phyloP scores from a whole-genome alignment of 495 filamentous ascomycete species.

The Letharia lupina region DNA sequence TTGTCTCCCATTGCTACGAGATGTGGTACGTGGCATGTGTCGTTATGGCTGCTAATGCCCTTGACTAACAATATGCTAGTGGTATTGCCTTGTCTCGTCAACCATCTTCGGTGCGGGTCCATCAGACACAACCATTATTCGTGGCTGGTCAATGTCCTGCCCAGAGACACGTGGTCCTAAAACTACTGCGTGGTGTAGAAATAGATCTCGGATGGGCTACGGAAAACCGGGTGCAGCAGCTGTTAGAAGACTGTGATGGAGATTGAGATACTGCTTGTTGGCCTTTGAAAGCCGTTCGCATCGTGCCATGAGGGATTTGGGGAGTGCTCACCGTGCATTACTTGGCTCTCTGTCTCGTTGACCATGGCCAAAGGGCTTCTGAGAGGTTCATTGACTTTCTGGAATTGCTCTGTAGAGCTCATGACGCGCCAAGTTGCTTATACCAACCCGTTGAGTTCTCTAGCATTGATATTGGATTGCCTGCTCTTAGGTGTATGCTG shows the following conservation, averaged over 20 bases:
- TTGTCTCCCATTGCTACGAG: constrained; percentile 48
- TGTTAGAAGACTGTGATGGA: constrained; percentile 49
- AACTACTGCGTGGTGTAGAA: constrained; percentile 50
- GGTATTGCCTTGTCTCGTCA: constrained; percentile 48
- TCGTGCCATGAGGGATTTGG: neutral
- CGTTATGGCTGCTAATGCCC: no score
- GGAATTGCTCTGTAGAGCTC: neutral
- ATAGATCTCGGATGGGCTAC: constrained; percentile 55
- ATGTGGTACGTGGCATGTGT: constrained; percentile 30
- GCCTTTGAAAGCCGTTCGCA: neutral
- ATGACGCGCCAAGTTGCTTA: neutral
- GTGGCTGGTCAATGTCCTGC: constrained; percentile 53
- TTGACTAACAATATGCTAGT: constrained; percentile 12
- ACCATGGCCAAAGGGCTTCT: neutral
- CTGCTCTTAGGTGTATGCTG: no score
- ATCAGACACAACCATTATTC: constrained; percentile 53
- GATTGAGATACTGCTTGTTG: constrained; percentile 16
- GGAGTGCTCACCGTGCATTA: neutral
- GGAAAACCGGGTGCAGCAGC: constrained; percentile 49
- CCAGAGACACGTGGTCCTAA: constrained; percentile 42
- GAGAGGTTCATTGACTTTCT: neutral
- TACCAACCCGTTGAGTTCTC: neutral
- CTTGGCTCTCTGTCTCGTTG: neutral
- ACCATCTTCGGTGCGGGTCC: constrained; percentile 48
- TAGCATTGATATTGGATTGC: neutral